phyloP scores from a whole-genome alignment of 768 basidiomycete genomes.

The Saitozyma podzolica region DNA sequence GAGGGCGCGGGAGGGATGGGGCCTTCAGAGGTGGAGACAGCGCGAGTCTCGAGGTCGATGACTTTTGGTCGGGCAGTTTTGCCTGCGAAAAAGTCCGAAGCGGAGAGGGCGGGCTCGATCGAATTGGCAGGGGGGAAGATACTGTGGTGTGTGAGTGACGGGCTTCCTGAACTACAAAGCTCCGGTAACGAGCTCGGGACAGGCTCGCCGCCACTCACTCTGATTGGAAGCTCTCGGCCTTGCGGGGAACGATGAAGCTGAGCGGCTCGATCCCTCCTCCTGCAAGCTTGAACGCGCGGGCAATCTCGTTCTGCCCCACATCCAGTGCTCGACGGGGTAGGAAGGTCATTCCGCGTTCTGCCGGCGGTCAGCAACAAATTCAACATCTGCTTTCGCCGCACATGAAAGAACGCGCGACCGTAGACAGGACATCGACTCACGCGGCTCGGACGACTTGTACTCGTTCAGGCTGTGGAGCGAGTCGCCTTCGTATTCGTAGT shows the following conservation, averaged over 20 bases:
- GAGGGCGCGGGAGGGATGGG: conserved; percentile 29
- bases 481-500: conserved; percentile 87
- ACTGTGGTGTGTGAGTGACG: conserved; percentile 25
- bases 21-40: conserved; percentile 40
- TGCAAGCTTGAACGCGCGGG: conserved; percentile 85
- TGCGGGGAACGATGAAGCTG: conserved; percentile 91
- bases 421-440: conserved; percentile 21
- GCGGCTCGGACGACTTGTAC: conserved; percentile 85
- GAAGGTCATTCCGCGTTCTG: conserved; percentile 91
- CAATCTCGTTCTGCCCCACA: conserved; percentile 90
- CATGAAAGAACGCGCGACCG: too few relatives aligned
- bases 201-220: conserved; percentile 55
- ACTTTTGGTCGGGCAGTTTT: conserved; percentile 76
- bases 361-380: not conserved
- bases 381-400: not conserved
- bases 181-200: not conserved
- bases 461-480: conserved; percentile 69
- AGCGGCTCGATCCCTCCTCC: conserved; percentile 79
- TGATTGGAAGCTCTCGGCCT: conserved; percentile 91
- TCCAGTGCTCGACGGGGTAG: conserved; percentile 86
- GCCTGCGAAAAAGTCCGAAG: conserved; percentile 81
- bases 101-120: conserved; percentile 71
- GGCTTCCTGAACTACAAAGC: not conserved
- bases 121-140: conserved; percentile 92
- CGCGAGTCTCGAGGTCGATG: conserved; percentile 73